phyloP scores from a whole-genome alignment of 1,139 yeast genomes.

The Debaryomyces robertsiae region DNA sequence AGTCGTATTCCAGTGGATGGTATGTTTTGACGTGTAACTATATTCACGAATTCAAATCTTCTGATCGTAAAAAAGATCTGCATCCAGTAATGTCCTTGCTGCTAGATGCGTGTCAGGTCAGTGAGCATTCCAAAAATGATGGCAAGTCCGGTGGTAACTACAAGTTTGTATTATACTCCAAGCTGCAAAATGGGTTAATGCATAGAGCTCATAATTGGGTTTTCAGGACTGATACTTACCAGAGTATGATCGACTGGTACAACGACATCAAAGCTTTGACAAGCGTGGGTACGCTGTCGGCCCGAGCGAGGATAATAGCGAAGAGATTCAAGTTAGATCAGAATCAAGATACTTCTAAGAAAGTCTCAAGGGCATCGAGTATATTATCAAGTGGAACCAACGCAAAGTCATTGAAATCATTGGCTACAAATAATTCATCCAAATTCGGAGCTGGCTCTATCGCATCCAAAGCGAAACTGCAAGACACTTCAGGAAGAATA shows the following conservation, averaged over 20 bases:
- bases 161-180: slow-evolving; percentile 80
- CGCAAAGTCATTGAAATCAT: slow-evolving; percentile 28
- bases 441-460: slow-evolving; percentile 10
- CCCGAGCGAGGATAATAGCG: slow-evolving; percentile 39
- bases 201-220: slow-evolving; percentile 92
- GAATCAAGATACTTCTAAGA: slow-evolving; percentile 14
- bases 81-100: slow-evolving; percentile 87
- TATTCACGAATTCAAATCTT: slow-evolving; percentile 85
- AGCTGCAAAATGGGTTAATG: slow-evolving; percentile 61
- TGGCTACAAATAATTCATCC: slow-evolving; percentile 22
- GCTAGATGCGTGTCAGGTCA: slow-evolving; percentile 76
- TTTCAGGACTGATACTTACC: slow-evolving; percentile 80
- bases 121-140: slow-evolving; percentile 78
- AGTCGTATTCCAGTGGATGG: slow-evolving; percentile 87
- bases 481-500: slow-evolving; percentile 32
- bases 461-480: slow-evolving; percentile 26
- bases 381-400: slow-evolving; percentile 28
- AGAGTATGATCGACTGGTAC: slow-evolving; percentile 82
- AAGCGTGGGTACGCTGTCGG: slow-evolving; percentile 54
- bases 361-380: slow-evolving; percentile 34
- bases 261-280: slow-evolving; percentile 72
- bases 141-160: slow-evolving; percentile 59
- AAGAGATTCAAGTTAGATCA: slow-evolving; percentile 22
- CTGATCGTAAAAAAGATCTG: slow-evolving; percentile 80
- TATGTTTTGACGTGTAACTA: slow-evolving; percentile 88